Conservation (phyloP, 2,329 filamentous ascomycete genomes). For the Pseudocercospora macadamiae region DNA sequence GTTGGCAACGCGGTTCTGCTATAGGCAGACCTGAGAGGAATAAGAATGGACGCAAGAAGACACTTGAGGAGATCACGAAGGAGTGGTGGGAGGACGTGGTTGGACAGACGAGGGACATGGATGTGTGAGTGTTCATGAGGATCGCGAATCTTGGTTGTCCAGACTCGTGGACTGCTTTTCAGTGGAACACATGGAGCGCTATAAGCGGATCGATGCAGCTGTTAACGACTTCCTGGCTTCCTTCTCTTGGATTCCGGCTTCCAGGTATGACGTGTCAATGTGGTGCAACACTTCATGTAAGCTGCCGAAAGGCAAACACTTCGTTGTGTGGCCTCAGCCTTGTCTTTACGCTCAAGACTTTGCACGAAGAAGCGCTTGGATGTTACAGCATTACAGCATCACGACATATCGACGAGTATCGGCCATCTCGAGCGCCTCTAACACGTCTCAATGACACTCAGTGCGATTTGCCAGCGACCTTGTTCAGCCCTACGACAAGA, state of each 20-base stretch:
- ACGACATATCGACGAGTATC: neutral
- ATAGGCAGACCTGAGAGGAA: no score
- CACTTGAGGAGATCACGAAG: no score
- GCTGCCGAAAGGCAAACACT: neutral
- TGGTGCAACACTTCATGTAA: neutral
- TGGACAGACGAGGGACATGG: no score
- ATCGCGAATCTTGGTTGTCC: no score
- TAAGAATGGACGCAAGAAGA: no score
- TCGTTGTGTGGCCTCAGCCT: neutral
- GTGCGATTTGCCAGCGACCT: neutral
- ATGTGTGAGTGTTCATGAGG: no score
- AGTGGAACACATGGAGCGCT: neutral
- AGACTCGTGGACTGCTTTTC: neutral
- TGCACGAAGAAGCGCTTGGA: neutral
- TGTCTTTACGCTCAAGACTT: neutral
- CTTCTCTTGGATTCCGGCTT: neutral
- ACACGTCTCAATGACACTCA: neutral
- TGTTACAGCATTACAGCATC: neutral
- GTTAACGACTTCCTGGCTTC: neutral
- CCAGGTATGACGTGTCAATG: neutral
- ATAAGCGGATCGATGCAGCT: neutral
- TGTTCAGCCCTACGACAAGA: neutral
- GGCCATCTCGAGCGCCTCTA: neutral
- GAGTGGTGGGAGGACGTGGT: no score
- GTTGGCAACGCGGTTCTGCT: no score